phyloP scores from a whole-genome alignment of 345 rosid species.

The Limnanthes douglasii region DNA sequence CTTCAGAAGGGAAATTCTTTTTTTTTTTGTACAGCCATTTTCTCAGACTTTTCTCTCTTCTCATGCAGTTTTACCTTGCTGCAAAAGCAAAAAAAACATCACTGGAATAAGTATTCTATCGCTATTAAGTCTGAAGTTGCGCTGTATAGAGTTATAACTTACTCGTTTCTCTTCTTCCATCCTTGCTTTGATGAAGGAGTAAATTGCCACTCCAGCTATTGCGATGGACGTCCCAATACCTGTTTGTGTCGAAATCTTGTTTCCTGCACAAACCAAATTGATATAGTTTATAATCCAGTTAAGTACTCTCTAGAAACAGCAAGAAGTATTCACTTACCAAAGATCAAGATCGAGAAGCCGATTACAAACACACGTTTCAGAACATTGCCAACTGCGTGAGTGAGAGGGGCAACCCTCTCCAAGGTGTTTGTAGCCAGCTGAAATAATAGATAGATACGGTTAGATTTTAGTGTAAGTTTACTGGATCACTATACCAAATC shows the following conservation, averaged over 20 bases:
- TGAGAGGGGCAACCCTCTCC: slow-evolving; percentile 96
- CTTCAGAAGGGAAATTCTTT: too few species aligned
- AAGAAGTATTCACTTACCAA: slow-evolving; percentile 32
- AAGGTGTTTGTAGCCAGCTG: slow-evolving; percentile 94
- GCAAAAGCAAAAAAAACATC: too few species aligned
- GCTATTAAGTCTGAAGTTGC: too few species aligned
- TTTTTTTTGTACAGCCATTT: too few species aligned
- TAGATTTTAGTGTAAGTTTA: background rate
- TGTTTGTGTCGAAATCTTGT: slow-evolving; percentile 85
- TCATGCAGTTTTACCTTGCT: too few species aligned
- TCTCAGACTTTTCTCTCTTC: too few species aligned
- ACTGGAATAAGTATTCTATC: too few species aligned
- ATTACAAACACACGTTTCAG: slow-evolving; percentile 96
- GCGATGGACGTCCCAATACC: slow-evolving; percentile 83
- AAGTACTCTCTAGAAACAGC: background rate
- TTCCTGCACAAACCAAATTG: slow-evolving; percentile 28
- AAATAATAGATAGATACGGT: slow-evolving; percentile 3
- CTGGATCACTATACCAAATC: background rate
- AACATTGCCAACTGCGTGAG: slow-evolving; percentile 98
- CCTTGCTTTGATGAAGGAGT: slow-evolving; percentile 83
- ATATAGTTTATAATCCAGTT: background rate
- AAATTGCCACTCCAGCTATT: slow-evolving; percentile 76
- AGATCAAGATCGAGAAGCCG: slow-evolving; percentile 72
- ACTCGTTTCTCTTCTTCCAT: slow-evolving; percentile 89
- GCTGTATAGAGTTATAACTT: too few species aligned